These are phyloP conservation scores for Linderina pennispora DNA, from an alignment of 192 early-diverging fungal genomes.

Conservation along the genomic window DNA sequence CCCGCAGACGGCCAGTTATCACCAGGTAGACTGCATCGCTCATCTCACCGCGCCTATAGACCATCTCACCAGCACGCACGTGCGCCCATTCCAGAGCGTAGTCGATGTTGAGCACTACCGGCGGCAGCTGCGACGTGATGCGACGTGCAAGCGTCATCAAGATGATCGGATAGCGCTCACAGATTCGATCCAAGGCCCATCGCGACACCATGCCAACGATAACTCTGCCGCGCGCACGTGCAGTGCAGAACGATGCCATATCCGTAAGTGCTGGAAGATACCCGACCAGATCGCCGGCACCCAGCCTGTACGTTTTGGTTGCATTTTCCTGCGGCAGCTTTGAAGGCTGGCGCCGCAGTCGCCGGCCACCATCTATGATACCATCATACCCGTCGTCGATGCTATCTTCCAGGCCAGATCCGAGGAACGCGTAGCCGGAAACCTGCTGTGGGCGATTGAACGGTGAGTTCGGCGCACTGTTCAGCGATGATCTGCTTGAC, in stretches of 20 bases:
- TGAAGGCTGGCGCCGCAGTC: neutral
- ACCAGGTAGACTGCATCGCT: conserved; percentile 91
- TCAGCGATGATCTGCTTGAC: neutral
- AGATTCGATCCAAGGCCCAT: conserved; percentile 70
- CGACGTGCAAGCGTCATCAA: conserved; percentile 85
- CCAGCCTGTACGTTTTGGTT: conserved; percentile 61
- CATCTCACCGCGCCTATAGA: conserved; percentile 82
- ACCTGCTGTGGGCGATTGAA: neutral
- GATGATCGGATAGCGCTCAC: conserved; percentile 78
- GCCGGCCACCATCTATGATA: neutral
- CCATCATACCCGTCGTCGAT: neutral
- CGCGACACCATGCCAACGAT: conserved; percentile 88
- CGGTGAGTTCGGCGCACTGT: neutral
- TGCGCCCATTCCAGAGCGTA: conserved; percentile 93
- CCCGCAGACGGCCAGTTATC: conserved; percentile 85
- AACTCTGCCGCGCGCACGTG: conserved; percentile 69
- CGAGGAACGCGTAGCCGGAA: neutral
- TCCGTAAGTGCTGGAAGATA: conserved; percentile 91
- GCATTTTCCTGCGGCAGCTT: neutral
- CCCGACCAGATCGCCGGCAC: conserved; percentile 84
- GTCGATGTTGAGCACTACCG: conserved; percentile 76
- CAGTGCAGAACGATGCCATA: conserved; percentile 82
- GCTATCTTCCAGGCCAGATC: neutral
- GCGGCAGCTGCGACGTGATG: conserved; percentile 72
- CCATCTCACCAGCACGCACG: conserved; percentile 85